Evolutionary conservation across 2,329 filamentous ascomycete genomes (phyloP), one percentile per base, ranked within the genome.

Genomic region (Cytospora leucostoma): DNA sequence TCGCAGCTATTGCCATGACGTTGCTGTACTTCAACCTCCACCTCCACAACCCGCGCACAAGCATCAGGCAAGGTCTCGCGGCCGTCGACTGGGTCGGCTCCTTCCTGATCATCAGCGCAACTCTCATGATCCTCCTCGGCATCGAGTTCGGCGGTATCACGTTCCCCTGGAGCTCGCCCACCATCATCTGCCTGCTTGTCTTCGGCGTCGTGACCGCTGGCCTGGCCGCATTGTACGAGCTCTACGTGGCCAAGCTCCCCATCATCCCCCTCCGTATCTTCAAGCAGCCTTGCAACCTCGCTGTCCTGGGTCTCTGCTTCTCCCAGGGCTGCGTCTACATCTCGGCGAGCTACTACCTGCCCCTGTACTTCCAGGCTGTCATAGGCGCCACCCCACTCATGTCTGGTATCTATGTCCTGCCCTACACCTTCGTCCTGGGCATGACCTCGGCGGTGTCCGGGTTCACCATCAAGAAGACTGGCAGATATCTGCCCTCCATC

Each of bases 301-400:
- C 87, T 0, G 78, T 80, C 4, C 79, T 89, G n/a, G 69, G 67
- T 3, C 74, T 81, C 3, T 74, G 72, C 44, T 77, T 80, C 57
- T 76, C 78, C 62, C 80, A 84, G 65, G 77, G 75, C 0, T 77
- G 87, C 69, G 82, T 86, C 38, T 89, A 89, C 73, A 88, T 90
- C 49, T 84, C 82, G 0, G 80, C 80, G 1, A 84, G 86, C 56
- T 93, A 91, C 74, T 93, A 90, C 69, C 78, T 92, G 33, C 90
- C 90, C 0, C 79, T 92, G 0, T 93, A 88, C 74, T 88, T 91
- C 60, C 90, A 93, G 71, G 82, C 86, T 3, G 88, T 88, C 0
- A 81, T 88, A 2, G 81, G 81, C 57, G 84, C 84, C 1, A 80
- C 81, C 0, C 86, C 88, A 0, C 76, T 90, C 38, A 77, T 78